A percentile compares a stretch with the other conserved stretches of the same genome.
Conservation (phyloP, 208 protist species). For the Leishmania lainsoni region DNA sequence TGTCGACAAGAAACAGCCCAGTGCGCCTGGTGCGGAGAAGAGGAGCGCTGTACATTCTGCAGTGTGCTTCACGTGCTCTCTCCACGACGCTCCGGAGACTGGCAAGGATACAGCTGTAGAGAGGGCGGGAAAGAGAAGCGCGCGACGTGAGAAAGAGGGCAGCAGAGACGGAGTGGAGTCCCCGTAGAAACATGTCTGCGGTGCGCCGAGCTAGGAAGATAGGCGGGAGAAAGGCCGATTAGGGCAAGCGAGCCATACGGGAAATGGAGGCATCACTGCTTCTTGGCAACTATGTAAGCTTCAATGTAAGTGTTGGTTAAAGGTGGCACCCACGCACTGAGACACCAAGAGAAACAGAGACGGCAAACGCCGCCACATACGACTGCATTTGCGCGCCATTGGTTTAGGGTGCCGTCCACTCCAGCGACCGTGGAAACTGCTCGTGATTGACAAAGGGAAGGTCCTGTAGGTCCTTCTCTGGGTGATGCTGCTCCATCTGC, state of each 20-base stretch:
- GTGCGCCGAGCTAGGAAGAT: neutral
- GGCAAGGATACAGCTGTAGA: neutral
- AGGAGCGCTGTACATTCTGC: neutral
- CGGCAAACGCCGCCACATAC: neutral
- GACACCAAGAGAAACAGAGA: neutral
- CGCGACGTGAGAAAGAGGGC: neutral
- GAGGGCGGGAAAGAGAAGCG: neutral
- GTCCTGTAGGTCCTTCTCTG: conserved; percentile 88
- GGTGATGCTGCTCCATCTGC: conserved; percentile 81
- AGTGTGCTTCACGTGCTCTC: neutral
- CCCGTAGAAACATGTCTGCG: neutral
- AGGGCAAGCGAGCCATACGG: neutral
- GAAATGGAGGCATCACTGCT: neutral
- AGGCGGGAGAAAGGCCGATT: neutral
- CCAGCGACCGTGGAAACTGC: conserved; percentile 85
- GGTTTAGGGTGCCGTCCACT: conserved; percentile 82
- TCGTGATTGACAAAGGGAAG: conserved; percentile 90
- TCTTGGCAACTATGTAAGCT: neutral
- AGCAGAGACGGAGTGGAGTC: neutral
- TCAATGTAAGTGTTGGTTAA: neutral
- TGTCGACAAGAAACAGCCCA: neutral
- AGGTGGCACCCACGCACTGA: neutral
- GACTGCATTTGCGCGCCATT: neutral
- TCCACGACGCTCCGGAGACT: neutral
- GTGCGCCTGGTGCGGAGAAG: neutral